Percentiles rank a stretch among this genome's conserved stretches.
Evolutionary conservation across 495 filamentous ascomycete genomes (phyloP).

Genomic region (Aspergillus haitiensis): DNA sequence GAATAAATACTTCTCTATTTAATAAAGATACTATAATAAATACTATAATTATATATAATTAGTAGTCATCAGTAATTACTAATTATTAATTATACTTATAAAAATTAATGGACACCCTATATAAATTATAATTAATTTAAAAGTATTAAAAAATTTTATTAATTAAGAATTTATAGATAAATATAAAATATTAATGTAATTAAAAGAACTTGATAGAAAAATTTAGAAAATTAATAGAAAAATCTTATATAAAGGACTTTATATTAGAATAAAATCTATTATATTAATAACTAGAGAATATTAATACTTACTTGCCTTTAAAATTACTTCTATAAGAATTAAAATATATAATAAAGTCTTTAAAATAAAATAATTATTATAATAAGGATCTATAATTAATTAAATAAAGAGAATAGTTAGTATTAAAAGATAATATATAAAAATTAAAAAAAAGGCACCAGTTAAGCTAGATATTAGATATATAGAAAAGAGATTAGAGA

Average conservation of each 20-base stretch:
- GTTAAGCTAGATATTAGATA: background rate
- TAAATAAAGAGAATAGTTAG: conserved; percentile 9
- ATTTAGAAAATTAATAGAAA: conserved; percentile 7
- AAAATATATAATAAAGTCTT: conserved; percentile 1
- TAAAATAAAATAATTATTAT: conserved; percentile 11
- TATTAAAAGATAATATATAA: background rate
- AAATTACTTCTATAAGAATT: background rate
- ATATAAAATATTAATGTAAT: conserved; percentile 4
- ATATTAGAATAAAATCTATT: background rate
- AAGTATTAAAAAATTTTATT: conserved; percentile 15
- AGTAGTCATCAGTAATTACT: background rate
- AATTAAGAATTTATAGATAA: conserved; percentile 16
- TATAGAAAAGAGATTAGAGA: background rate
- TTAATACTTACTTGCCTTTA: background rate
- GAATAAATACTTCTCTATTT: no score
- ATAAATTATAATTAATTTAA: conserved; percentile 3
- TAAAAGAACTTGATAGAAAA: background rate
- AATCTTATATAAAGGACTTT: conserved; percentile 1
- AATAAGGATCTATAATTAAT: conserved; percentile 4
- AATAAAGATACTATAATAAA: conserved; percentile 16
- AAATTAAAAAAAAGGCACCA: background rate
- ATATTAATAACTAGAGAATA: background rate
- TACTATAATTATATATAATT: conserved; percentile 9
- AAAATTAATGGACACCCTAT: background rate
- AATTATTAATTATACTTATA: background rate